Conservation (phyloP, 208 protist species). For the Leishmania major region DNA sequence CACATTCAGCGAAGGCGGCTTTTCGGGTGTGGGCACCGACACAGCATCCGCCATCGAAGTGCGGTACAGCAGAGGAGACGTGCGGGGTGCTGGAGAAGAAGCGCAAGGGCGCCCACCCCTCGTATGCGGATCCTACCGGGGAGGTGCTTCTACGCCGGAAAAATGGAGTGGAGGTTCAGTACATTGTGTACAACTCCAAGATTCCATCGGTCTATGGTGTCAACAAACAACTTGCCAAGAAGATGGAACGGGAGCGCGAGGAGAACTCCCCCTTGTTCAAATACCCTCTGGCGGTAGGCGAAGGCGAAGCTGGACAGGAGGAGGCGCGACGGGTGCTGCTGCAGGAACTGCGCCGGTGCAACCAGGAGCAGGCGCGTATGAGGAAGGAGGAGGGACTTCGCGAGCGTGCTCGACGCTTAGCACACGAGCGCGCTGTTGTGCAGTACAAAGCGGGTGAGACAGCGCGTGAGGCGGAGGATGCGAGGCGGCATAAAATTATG, state of each 20-base stretch:
- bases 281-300: conserved; percentile 5
- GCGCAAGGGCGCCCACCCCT: conserved; percentile 2
- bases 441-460: conserved; percentile 20
- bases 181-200: conserved; percentile 71
- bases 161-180: conserved; percentile 47
- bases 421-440: conserved; percentile 17
- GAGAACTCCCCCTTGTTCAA: background rate
- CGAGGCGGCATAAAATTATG: background rate
- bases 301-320: conserved; percentile 23
- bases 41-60: conserved; percentile 34
- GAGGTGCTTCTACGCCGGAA: conserved; percentile 53
- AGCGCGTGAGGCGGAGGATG: conserved; percentile 13
- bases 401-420: conserved; percentile 20
- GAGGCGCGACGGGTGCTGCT: conserved; percentile 39
- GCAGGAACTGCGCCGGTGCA: conserved; percentile 47
- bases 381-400: conserved; percentile 42
- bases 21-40: conserved; percentile 63
- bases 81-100: background rate
- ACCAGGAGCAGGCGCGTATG: conserved; percentile 55
- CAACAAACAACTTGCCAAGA: conserved; percentile 62
- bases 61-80: background rate
- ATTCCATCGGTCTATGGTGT: conserved; percentile 61
- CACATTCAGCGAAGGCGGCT: conserved; percentile 3
- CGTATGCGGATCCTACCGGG: conserved; percentile 54
- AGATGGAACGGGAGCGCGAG: conserved; percentile 8